Percentiles rank a stretch among this genome's conserved stretches.
These are phyloP conservation scores for Leishmania tarentolae DNA, from an alignment of 208 protist species.

Conservation along the genomic window DNA sequence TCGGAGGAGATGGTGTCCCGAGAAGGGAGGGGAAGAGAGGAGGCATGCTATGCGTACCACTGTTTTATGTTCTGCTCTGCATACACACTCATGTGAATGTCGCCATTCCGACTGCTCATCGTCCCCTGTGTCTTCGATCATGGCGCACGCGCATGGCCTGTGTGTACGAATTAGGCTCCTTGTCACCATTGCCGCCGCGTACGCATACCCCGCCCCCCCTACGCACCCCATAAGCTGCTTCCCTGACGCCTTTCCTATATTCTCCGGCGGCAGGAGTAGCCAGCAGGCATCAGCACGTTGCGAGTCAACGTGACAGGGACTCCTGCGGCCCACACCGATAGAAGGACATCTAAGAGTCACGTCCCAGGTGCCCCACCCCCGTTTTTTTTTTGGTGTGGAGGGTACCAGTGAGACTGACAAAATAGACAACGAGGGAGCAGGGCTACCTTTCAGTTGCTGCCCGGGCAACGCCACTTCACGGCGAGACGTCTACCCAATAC, in stretches of 20 bases:
- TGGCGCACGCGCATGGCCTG: background rate
- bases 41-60: background rate
- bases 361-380: background rate
- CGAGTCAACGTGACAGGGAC: background rate
- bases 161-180: background rate
- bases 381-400: too few species aligned
- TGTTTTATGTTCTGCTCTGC: background rate
- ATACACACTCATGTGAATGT: background rate
- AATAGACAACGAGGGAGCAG: background rate
- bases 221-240: background rate
- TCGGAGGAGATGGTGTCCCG: background rate
- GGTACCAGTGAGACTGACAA: background rate
- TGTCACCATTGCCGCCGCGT: background rate
- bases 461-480: background rate
- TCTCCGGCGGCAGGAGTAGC: background rate
- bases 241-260: background rate
- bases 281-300: background rate
- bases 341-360: background rate
- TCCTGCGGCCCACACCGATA: background rate
- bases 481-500: background rate
- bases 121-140: background rate
- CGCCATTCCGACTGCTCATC: background rate
- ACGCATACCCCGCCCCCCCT: background rate
- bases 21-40: background rate
- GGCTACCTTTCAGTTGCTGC: background rate